Evolutionary conservation across 305 asterid genomes (phyloP).

Genomic region (Nicotiana rustica): DNA sequence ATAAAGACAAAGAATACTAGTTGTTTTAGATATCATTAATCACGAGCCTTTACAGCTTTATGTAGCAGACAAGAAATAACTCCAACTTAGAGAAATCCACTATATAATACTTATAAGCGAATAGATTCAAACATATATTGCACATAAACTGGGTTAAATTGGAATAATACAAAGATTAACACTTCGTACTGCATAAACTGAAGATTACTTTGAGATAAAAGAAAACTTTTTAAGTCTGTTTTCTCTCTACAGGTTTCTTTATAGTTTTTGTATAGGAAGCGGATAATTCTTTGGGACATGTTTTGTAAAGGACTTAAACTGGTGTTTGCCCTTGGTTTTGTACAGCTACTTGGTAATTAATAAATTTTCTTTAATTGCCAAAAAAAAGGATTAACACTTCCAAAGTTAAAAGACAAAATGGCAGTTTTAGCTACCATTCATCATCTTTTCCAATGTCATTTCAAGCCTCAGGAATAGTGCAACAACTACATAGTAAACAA

Average conservation of each 20-base stretch:
- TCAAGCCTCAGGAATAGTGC: slow-evolving; percentile 21
- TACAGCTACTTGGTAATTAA: too few relatives aligned
- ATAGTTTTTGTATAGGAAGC: too few relatives aligned
- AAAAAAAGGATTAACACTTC: neutral
- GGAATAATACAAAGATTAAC: neutral
- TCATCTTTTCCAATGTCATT: neutral
- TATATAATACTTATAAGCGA: neutral
- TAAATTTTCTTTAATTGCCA: too few relatives aligned
- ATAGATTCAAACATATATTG: slow-evolving; percentile 17
- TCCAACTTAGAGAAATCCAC: slow-evolving; percentile 18
- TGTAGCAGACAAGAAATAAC: slow-evolving; percentile 17
- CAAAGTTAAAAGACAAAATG: neutral
- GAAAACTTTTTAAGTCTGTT: too few relatives aligned
- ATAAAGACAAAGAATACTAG: neutral
- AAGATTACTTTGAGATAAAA: too few relatives aligned
- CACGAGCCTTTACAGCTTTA: neutral
- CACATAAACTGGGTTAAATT: neutral
- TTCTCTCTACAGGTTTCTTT: too few relatives aligned
- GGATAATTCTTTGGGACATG: too few relatives aligned
- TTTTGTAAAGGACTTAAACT: too few relatives aligned
- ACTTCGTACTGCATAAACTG: neutral
- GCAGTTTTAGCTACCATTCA: neutral
- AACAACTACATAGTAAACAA: neutral
- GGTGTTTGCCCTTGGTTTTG: too few relatives aligned
- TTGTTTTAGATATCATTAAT: neutral